Evolutionary conservation across 805 yeast genomes (phyloP).

Genomic region (Helenozyma baotianmanensis): DNA sequence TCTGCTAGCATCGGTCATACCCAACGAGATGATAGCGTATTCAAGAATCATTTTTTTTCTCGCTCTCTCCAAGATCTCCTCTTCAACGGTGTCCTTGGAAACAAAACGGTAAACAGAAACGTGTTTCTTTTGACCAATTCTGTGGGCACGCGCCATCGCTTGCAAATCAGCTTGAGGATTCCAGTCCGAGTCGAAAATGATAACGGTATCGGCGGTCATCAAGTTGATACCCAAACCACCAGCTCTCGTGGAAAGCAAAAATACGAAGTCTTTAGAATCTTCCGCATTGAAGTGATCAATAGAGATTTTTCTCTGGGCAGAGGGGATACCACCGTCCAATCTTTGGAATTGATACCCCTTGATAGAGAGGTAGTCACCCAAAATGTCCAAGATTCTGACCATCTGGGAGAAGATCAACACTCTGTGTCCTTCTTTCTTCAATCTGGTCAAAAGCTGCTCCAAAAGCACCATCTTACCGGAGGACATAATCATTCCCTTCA

Average conservation of each 20-base stretch:
- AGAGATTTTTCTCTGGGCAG: constrained; percentile 87
- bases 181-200: constrained; percentile 98
- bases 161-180: constrained; percentile 98
- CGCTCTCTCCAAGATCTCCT: constrained; percentile 93
- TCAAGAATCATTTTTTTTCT: constrained; percentile 97
- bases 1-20: constrained; percentile 73
- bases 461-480: constrained; percentile 97
- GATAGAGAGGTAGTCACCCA: constrained; percentile 87
- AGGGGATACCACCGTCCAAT: constrained; percentile 94
- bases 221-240: constrained; percentile 98
- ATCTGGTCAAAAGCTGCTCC: constrained; percentile 79
- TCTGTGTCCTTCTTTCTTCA: constrained; percentile 91
- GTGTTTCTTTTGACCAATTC: constrained; percentile 98
- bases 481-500: constrained; percentile 93
- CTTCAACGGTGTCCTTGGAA: constrained; percentile 97
- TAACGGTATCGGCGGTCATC: constrained; percentile 99
- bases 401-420: constrained; percentile 93
- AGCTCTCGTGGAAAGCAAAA: constrained; percentile 89
- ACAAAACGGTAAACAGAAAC: constrained; percentile 97
- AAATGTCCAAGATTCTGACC: constrained; percentile 93
- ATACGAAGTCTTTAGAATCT: constrained; percentile 86
- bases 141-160: constrained; percentile 99
- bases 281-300: constrained; percentile 96
- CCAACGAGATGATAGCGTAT: constrained; percentile 93
- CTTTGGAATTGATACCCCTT: constrained; percentile 88